phyloP scores from a whole-genome alignment of 1,284 basidiomycete species.

The Stygiomarasmius scandens region DNA sequence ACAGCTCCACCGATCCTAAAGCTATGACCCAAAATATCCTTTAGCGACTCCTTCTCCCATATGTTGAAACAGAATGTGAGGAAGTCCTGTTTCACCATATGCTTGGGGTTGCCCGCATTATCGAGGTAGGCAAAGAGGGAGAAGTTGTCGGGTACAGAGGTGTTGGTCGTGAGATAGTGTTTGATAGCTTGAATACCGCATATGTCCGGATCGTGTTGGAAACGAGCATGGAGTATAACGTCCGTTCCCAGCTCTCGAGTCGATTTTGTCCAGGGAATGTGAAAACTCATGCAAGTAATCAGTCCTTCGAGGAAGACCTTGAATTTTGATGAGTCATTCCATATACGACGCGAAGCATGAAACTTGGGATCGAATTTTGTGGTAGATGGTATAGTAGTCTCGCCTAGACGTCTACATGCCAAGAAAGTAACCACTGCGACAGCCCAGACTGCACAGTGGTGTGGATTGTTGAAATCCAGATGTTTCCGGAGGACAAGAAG shows the following conservation, averaged over 20 bases:
- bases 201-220: not conserved
- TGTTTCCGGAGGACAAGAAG: conserved; percentile 4
- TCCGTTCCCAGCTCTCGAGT: not conserved
- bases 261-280: conserved; percentile 10
- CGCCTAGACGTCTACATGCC: conserved; percentile 24
- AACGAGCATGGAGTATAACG: not conserved
- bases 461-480: conserved; percentile 12
- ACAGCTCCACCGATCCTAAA: conserved; percentile 40
- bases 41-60: conserved; percentile 23
- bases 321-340: no score
- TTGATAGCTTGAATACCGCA: not conserved
- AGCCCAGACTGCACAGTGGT: conserved; percentile 18
- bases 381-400: conserved; percentile 16
- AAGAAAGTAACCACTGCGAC: conserved; percentile 19
- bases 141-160: not conserved
- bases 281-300: conserved; percentile 1
- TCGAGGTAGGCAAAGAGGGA: conserved; percentile 23
- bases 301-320: no score
- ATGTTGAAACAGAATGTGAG: conserved; percentile 25
- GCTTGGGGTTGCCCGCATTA: conserved; percentile 7
- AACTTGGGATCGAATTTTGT: conserved; percentile 5
- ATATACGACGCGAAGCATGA: conserved; percentile 1
- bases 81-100: conserved; percentile 22
- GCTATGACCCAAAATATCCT: conserved; percentile 30
- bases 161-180: not conserved